phyloP scores from a whole-genome alignment of 768 basidiomycete species.

The Chiua virens region DNA sequence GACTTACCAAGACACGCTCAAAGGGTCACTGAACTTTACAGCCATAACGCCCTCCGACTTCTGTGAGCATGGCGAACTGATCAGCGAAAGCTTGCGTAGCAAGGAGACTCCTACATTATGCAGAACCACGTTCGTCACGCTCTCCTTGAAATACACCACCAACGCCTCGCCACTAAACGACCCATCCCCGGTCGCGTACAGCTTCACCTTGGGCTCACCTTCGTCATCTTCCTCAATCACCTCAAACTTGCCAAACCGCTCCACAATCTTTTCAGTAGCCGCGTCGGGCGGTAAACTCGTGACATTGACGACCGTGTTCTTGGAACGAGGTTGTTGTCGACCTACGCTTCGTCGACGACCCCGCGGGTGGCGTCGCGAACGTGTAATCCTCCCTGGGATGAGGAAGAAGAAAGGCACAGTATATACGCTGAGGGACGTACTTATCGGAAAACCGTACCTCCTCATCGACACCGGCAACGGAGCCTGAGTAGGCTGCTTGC shows the following conservation, averaged over 20 bases:
- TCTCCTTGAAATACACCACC: slow-evolving; percentile 96
- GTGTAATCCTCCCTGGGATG: slow-evolving; percentile 71
- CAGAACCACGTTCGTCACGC: slow-evolving; percentile 86
- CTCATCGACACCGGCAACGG: slow-evolving; percentile 90
- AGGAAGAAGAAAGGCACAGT: slow-evolving; percentile 16
- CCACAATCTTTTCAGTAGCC: slow-evolving; percentile 68
- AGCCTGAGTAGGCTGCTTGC: slow-evolving; percentile 97
- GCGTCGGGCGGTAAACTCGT: slow-evolving; percentile 79
- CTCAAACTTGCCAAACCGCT: slow-evolving; percentile 89
- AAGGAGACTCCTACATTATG: slow-evolving; percentile 74
- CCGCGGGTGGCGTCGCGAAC: slow-evolving; percentile 48
- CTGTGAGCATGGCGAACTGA: slow-evolving; percentile 42
- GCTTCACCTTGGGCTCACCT: slow-evolving; percentile 90
- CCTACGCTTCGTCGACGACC: slow-evolving; percentile 61
- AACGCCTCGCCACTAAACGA: slow-evolving; percentile 91
- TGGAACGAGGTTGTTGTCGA: slow-evolving; percentile 57
- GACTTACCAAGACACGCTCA: slow-evolving; percentile 79
- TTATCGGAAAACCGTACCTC: slow-evolving; percentile 52
- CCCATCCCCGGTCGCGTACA: slow-evolving; percentile 89
- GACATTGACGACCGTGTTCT: slow-evolving; percentile 92
- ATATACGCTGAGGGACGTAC: slow-evolving; percentile 25
- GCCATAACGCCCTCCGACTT: slow-evolving; percentile 92
- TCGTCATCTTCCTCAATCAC: slow-evolving; percentile 90
- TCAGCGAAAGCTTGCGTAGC: not conserved
- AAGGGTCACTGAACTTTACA: slow-evolving; percentile 88